phyloP scores from a whole-genome alignment of 2,329 filamentous ascomycete genomes.

The Pseudopyrenochaeta lycopersici region DNA sequence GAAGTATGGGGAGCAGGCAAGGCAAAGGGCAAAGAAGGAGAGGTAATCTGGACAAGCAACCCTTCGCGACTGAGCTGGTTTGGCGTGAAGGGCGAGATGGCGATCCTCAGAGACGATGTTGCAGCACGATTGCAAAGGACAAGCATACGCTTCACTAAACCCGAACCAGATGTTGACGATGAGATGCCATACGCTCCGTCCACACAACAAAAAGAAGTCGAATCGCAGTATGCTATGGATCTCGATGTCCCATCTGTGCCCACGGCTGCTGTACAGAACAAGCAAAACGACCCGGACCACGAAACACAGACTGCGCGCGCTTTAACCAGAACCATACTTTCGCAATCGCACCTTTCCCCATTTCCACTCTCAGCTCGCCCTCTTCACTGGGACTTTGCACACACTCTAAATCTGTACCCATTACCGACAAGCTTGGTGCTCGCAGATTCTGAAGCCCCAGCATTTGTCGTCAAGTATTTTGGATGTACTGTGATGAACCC shows the following conservation, averaged over 20 bases:
- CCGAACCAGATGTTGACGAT: slow-evolving; percentile 47
- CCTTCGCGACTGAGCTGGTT: slow-evolving; percentile 85
- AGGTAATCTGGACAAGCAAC: slow-evolving; percentile 89
- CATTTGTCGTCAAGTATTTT: slow-evolving; percentile 91
- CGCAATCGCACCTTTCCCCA: slow-evolving; percentile 87
- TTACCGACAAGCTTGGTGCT: slow-evolving; percentile 85
- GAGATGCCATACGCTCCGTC: slow-evolving; percentile 28
- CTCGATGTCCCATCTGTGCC: slow-evolving; percentile 47
- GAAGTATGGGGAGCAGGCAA: slow-evolving; percentile 63
- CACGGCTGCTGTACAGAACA: slow-evolving; percentile 15
- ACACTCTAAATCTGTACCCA: slow-evolving; percentile 82
- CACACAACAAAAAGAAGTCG: slow-evolving; percentile 12
- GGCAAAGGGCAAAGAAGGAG: slow-evolving; percentile 65
- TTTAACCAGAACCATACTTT: slow-evolving; percentile 88
- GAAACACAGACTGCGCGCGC: slow-evolving; percentile 68
- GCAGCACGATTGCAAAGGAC: slow-evolving; percentile 79
- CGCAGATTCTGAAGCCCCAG: slow-evolving; percentile 80
- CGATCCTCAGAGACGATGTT: slow-evolving; percentile 87
- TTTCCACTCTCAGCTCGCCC: slow-evolving; percentile 84
- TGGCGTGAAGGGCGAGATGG: slow-evolving; percentile 85
- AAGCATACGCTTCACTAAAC: slow-evolving; percentile 73
- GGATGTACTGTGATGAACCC: slow-evolving; percentile 97
- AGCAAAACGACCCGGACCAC: slow-evolving; percentile 31
- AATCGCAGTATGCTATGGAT: slow-evolving; percentile 54
- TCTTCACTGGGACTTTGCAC: slow-evolving; percentile 87